Evolutionary conservation across 306 rosid genomes (phyloP).

Genomic region (Cucurbita pepo): DNA sequence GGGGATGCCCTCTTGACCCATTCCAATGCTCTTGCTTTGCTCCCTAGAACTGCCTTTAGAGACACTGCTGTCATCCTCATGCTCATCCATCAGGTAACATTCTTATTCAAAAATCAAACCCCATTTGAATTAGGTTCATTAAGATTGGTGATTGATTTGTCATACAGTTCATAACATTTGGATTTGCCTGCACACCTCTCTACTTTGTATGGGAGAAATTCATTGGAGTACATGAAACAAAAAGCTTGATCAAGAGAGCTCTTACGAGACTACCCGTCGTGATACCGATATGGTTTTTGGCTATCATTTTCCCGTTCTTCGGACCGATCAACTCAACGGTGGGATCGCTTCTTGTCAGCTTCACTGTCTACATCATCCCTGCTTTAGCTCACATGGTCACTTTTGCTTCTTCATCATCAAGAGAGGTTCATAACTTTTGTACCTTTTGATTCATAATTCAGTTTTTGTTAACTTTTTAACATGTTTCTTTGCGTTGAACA

Average conservation of each 20-base stretch:
- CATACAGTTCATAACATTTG: constrained; percentile 94
- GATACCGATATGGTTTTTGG: constrained; percentile 92
- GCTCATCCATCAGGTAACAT: constrained; percentile 90
- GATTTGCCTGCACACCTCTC: constrained; percentile 95
- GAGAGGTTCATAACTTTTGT: constrained; percentile 42
- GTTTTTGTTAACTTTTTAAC: background rate
- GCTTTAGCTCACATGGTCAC: constrained; percentile 90
- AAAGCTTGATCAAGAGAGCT: constrained; percentile 71
- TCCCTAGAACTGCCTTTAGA: constrained; percentile 60
- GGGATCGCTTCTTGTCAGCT: constrained; percentile 95
- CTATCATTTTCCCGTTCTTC: constrained; percentile 89
- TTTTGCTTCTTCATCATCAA: constrained; percentile 61
- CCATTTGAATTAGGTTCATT: background rate
- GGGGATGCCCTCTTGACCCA: constrained; percentile 86
- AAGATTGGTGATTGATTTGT: background rate
- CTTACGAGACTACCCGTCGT: constrained; percentile 80
- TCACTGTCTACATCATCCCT: constrained; percentile 97
- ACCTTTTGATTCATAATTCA: background rate
- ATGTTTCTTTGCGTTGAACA: background rate
- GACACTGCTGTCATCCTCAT: constrained; percentile 79
- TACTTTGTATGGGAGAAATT: constrained; percentile 99
- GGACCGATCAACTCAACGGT: constrained; percentile 95
- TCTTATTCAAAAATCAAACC: background rate
- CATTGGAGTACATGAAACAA: constrained; percentile 67
- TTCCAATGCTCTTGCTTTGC: constrained; percentile 78